Base-by-base conservation (phyloP, 2,329 filamentous ascomycete species). In the Arthrobotrys conoides region DNA sequence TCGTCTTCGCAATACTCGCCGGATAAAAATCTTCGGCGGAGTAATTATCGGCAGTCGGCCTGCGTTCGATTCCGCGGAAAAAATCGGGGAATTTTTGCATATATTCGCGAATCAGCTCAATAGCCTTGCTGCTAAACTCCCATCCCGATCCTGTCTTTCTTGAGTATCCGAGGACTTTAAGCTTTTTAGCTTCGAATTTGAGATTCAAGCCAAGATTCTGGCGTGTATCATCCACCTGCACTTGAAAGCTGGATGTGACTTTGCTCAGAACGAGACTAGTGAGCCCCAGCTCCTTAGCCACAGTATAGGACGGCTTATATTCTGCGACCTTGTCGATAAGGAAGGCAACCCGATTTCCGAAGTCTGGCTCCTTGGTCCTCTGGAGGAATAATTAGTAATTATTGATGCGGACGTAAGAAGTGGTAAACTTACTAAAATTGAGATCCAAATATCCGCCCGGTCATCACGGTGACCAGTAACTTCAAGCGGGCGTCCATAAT, bases 51-150 rank as follows among this genome's bases (percentile, higher is more conserved):
- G 91, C 93, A 76, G 94, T 92, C 0, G 95, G 93, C 81, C 97
- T 95, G 78, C 88, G 88, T 84, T 94, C 91, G 80, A 99, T 93
- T 3, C 91, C 93, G 8, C 92, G 93, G 83, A 99, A 95, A 84
- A 99, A 98, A 75, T 97, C 93, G 0, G 96, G 96, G 85, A 99
- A 99, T 16, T 90, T 91, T 76, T 91, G 91, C 92, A 98, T 97
- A 84, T 98, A 99, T 81, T 93, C 89, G 49, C 90, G 89, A 67
- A 99, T 89, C 68, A 99, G 86, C 55, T 91, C 88, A 72, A 97
- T 88, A 0, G 96, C 94, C 81, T 93, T 91, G 63, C 90, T 88
- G 82, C 94, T 97, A 84, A 97, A 99, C 84, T 99, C 96, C 96
- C 96, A 99, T 5, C 96, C 96, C 30, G 90, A 92, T 12, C 90